Evolutionary conservation across 768 basidiomycete genomes (phyloP), one percentile per base, ranked within the genome.

Genomic region (Suillus weaverae): DNA sequence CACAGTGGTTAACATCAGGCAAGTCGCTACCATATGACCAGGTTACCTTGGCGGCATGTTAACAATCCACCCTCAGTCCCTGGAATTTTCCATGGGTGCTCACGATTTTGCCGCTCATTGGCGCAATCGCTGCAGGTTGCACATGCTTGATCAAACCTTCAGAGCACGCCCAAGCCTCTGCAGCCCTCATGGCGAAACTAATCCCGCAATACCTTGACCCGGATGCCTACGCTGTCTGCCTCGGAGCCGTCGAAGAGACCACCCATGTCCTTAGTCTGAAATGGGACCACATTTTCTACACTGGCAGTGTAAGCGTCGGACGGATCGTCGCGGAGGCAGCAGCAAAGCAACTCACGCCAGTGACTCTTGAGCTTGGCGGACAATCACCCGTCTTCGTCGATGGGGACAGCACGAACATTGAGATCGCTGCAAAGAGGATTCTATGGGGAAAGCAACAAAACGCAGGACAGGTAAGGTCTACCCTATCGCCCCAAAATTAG

Each of bases 101-200:
- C 38, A 79, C 70, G 20, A 68, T 89, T 10, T 80, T 81, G 48
- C 87, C 88, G 5, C 73, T 86, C 36, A 78, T 81, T 65, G 89
- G 89, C 16, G 89, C 90, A 0, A 87, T 91, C 51, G 80, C 88
- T 0, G 88, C 88, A 5, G 89, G 90, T 0, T 87, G 86, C 70
- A 80, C 85, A 14, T 81, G 79, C 1, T 78, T 85, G 9, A 64
- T 90, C 70, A 90, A 91, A 71, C 81, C 83, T 1, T 89, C 88
- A 18, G 89, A 91, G 71, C 70, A 85, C 55, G 71, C 81, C 0
- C 82, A 86, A 0, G 72, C 78, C 51, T 80, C 76, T 63, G 78
- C 84, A 0, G 65, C 72, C 1, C 78, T 88, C 4, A 68, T 90
- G 6, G 79, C 82, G 0, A 74, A 79, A 26, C 78, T 89, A 22